Evolutionary conservation across 1,284 basidiomycete genomes (phyloP), one percentile per base, ranked within the genome.

Genomic region (Gyrodon tennesseensis): DNA sequence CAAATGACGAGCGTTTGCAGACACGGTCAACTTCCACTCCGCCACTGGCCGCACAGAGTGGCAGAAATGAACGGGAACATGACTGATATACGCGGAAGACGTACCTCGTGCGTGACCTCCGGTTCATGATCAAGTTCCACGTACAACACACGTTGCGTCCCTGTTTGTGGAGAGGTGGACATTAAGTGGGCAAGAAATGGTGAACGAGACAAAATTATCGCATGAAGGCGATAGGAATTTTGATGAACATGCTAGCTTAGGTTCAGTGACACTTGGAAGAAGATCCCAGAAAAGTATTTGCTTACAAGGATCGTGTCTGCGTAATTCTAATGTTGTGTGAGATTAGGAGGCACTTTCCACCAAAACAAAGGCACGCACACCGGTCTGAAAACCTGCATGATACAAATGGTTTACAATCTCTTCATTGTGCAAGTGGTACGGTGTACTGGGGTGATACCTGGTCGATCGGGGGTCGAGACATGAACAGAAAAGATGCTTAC

Each of bases 101-200:
- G 66, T 77, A 92, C 92, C 82, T 94, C 91, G 73, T 88, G 85
- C 31, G 90, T 92, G 65, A 94, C 86, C 77, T 91, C 88, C 64
- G 88, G 90, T 69, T 90, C 88, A 68, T 89, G 86, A 67, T 89
- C 87, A 69, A 94, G 80, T 66, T 87, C 83, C 62, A 94, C 85
- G 74, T 88, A 89, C 69, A 94, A 85, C 65, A 83, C 80, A 67
- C 86, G 83, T 72, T 88, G 85, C 27, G 83, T 85, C 67, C 81
- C 82, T 73, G 85, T 64, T 77, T 82, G 84, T 65, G 86, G 83
- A 65, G 90, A 84, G 69, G 90, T 87, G 68, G 88, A 87, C 86
- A 95, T 91, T 70, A 93, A 80, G 75, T 93, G 92, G 51, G 88
- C 90, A 71, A 94, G 84, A 78, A 87, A 92, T 53, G 93, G 92